Evolutionary conservation across 1,284 basidiomycete species (phyloP).

Genomic region (Puccinia polysora): DNA sequence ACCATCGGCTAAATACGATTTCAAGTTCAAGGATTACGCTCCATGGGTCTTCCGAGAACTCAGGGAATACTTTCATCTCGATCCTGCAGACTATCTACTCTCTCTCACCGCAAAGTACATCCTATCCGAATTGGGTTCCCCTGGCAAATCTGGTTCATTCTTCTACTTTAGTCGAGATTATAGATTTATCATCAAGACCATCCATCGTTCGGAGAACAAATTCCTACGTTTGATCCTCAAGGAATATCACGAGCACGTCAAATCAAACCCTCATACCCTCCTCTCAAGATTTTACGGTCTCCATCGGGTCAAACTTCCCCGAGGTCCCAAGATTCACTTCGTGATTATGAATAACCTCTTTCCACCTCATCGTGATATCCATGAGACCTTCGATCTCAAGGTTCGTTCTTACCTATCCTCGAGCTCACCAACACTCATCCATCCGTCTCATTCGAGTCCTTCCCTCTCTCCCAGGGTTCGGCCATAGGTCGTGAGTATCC

Average conservation of each 20-base stretch:
- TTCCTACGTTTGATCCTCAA: slow-evolving; percentile 80
- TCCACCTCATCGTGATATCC: slow-evolving; percentile 92
- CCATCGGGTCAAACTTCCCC: slow-evolving; percentile 91
- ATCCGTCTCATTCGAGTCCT: neutral
- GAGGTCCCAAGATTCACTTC: slow-evolving; percentile 93
- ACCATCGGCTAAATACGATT: slow-evolving; percentile 90
- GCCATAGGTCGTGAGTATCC: slow-evolving; percentile 83
- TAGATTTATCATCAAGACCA: slow-evolving; percentile 99
- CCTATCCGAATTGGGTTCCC: slow-evolving; percentile 93
- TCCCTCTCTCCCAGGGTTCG: slow-evolving; percentile 60
- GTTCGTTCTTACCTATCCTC: slow-evolving; percentile 43
- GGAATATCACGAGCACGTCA: slow-evolving; percentile 80
- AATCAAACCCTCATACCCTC: slow-evolving; percentile 86
- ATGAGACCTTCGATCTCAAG: slow-evolving; percentile 96
- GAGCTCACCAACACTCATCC: neutral
- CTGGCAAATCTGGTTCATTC: slow-evolving; percentile 96
- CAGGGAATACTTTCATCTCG: slow-evolving; percentile 88
- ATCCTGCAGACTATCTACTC: slow-evolving; percentile 93
- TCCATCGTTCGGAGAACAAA: slow-evolving; percentile 88
- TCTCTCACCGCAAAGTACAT: slow-evolving; percentile 97
- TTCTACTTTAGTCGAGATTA: slow-evolving; percentile 99
- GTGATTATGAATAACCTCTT: slow-evolving; percentile 99
- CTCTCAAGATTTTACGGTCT: slow-evolving; percentile 91
- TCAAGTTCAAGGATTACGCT: slow-evolving; percentile 99
- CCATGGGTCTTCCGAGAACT: slow-evolving; percentile 95